These are phyloP conservation scores for Annulohypoxylon bovei DNA, from an alignment of 495 filamentous ascomycete species.

Conservation along the genomic window DNA sequence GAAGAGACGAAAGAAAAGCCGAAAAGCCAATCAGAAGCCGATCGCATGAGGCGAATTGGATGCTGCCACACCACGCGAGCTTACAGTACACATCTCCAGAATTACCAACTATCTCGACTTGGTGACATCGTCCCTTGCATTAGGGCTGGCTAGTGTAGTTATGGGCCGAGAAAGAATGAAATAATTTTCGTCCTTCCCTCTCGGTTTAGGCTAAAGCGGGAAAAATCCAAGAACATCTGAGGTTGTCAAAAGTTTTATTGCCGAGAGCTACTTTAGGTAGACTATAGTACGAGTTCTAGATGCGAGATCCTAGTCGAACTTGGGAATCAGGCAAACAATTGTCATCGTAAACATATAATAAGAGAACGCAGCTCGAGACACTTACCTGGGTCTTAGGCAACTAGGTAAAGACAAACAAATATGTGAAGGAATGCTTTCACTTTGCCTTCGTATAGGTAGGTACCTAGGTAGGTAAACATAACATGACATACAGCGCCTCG, in stretches of 20 bases:
- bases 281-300: slow-evolving; percentile 6
- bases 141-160: slow-evolving; percentile 23
- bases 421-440: not conserved
- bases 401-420: not conserved
- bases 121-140: slow-evolving; percentile 41
- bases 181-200: not conserved
- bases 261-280: slow-evolving; percentile 1
- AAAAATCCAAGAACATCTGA: slow-evolving; percentile 12
- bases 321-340: not conserved
- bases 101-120: not conserved
- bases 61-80: slow-evolving; percentile 36
- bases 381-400: no score
- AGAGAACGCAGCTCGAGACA: not conserved
- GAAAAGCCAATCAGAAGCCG: slow-evolving; percentile 24
- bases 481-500: slow-evolving; percentile 2
- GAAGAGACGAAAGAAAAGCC: not conserved
- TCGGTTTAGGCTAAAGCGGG: slow-evolving; percentile 31
- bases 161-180: slow-evolving; percentile 19
- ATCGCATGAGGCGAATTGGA: slow-evolving; percentile 40
- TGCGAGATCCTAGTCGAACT: not conserved
- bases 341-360: not conserved
- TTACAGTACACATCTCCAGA: not conserved
- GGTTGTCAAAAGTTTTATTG: slow-evolving; percentile 13
- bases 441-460: not conserved
- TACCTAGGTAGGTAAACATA: no score